Percentiles rank a stretch among this genome's conserved stretches.
Conservation (phyloP, 2,329 filamentous ascomycete genomes). For the Colletotrichum sp. region DNA sequence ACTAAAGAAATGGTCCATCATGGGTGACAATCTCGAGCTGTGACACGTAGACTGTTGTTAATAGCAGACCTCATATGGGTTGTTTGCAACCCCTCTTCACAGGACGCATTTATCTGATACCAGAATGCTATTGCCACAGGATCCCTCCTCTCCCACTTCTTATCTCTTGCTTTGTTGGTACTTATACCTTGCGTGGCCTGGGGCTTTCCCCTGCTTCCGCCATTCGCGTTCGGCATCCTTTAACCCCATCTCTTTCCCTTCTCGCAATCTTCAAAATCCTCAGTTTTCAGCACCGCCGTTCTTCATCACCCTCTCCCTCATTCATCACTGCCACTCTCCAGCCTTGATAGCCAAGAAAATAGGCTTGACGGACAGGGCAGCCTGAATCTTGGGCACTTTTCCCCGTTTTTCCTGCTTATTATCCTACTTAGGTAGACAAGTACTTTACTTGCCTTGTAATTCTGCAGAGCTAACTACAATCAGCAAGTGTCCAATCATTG, state of each 20-base stretch:
- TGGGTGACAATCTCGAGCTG: background rate
- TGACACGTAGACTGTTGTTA: background rate
- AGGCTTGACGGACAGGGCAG: accelerated
- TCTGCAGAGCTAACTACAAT: accelerated
- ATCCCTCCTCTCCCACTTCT: background rate
- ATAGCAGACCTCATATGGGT: background rate
- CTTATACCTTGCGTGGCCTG: accelerated
- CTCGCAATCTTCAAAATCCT: background rate
- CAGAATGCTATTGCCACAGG: background rate
- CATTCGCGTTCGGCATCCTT: background rate
- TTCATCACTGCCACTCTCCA: accelerated
- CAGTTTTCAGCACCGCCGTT: background rate
- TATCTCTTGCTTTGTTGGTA: background rate
- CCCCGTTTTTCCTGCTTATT: no score
- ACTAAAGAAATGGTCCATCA: background rate
- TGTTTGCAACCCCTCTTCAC: accelerated
- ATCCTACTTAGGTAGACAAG: no score
- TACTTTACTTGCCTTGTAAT: no score
- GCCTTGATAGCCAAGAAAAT: no score
- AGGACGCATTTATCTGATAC: no score
- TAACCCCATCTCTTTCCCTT: no score
- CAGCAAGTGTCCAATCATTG: background rate
- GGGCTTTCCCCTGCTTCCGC: background rate
- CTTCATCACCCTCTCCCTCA: background rate
- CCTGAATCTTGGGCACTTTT: accelerated